Conservation (phyloP, 139 green algal species). For the Ulvella scutata region DNA sequence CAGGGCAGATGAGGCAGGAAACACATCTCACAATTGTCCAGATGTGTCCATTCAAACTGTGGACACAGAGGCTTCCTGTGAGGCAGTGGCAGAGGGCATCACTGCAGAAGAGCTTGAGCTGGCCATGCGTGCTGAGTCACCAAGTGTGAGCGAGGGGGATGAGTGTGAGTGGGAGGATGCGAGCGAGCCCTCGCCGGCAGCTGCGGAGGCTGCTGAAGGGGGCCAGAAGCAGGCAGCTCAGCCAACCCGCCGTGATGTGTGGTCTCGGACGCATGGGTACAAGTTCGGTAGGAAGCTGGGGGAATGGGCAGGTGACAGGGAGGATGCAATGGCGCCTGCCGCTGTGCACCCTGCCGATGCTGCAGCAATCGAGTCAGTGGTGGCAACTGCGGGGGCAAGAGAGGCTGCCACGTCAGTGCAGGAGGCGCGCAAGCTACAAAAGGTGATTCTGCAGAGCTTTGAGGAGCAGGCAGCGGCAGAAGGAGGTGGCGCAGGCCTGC, state of each 20-base stretch:
- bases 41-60: too few species aligned
- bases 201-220: background rate
- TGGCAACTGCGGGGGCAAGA: background rate
- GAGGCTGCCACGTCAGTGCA: background rate
- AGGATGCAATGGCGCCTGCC: background rate
- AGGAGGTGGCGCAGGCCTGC: too few species aligned
- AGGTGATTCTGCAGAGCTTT: background rate
- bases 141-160: constrained; percentile 3
- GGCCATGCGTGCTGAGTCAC: background rate
- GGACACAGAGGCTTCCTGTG: too few species aligned
- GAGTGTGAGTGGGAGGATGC: constrained; percentile 22
- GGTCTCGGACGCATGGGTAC: constrained; percentile 69
- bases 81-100: too few species aligned
- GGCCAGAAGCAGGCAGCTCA: background rate
- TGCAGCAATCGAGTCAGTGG: constrained; percentile 2
- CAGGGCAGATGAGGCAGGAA: too few species aligned
- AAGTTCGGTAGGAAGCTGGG: constrained; percentile 68
- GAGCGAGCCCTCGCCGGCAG: background rate
- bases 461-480: background rate
- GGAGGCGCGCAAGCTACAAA: background rate
- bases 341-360: background rate
- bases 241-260: constrained; percentile 53
- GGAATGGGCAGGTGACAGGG: constrained; percentile 42
- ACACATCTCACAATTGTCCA: too few species aligned
- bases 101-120: background rate